Conservation (phyloP, 2,329 filamentous ascomycete species). For the Fusarium nodosum region DNA sequence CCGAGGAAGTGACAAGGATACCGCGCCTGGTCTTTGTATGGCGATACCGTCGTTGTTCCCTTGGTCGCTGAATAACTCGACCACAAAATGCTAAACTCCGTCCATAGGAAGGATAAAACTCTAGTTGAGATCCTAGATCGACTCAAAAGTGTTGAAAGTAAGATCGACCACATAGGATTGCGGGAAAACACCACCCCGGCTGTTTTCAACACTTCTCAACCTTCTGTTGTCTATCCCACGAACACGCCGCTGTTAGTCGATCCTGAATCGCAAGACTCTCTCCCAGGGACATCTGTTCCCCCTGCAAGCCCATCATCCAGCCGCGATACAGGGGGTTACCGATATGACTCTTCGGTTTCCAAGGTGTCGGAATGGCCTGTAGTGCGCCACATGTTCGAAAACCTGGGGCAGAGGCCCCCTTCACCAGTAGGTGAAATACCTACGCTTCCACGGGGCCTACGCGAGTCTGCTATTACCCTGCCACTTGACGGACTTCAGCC, state of each 20-base stretch:
- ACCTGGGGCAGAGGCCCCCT: constrained; percentile 44
- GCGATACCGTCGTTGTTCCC: constrained; percentile 18
- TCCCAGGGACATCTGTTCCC: constrained; percentile 36
- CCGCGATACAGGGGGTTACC: constrained; percentile 45
- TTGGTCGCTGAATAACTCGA: constrained; percentile 11
- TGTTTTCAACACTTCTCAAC: constrained; percentile 40
- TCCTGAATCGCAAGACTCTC: constrained; percentile 43
- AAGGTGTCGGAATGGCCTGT: constrained; percentile 48
- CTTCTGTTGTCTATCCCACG: constrained; percentile 40
- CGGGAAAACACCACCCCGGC: constrained; percentile 40
- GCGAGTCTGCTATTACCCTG: constrained; percentile 39
- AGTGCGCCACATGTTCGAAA: constrained; percentile 48
- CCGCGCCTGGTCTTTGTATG: constrained; percentile 16
- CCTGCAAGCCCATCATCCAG: constrained; percentile 38
- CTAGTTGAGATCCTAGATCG: constrained; percentile 71
- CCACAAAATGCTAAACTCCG: constrained; percentile 31
- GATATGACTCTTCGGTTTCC: constrained; percentile 48
- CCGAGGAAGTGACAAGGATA: constrained; percentile 21
- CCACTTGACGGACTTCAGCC: constrained; percentile 45
- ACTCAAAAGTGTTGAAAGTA: constrained; percentile 67
- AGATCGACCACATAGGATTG: constrained; percentile 63
- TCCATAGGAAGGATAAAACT: constrained; percentile 71
- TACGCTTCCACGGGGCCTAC: constrained; percentile 41
- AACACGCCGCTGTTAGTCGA: constrained; percentile 43
- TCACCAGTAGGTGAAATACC: constrained; percentile 38